These are phyloP conservation scores for Candida patagonica DNA, from an alignment of 805 yeast species.

Conservation along the genomic window DNA sequence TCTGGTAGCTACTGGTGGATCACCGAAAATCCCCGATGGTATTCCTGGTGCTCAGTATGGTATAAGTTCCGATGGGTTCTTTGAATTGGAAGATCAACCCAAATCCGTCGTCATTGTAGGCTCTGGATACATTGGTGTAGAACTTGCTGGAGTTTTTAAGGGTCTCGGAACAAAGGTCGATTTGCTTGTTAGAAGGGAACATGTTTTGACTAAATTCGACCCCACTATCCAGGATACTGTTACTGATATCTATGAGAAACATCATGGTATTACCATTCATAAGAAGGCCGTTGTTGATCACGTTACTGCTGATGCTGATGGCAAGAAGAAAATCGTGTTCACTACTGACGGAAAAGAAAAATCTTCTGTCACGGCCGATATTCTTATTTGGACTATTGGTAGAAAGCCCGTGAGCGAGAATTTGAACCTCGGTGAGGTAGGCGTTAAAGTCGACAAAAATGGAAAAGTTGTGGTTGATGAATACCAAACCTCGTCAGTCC, in stretches of 20 bases:
- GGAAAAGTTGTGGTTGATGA: constrained; percentile 75
- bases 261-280: constrained; percentile 76
- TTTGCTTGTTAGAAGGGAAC: constrained; percentile 82
- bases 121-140: constrained; percentile 96
- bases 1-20: constrained; percentile 90
- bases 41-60: constrained; percentile 81
- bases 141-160: constrained; percentile 88
- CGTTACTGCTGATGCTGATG: constrained; percentile 34
- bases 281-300: constrained; percentile 46
- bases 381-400: constrained; percentile 89
- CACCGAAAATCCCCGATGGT: constrained; percentile 56
- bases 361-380: constrained; percentile 55
- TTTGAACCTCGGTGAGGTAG: constrained; percentile 68
- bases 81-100: constrained; percentile 73
- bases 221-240: constrained; percentile 66
- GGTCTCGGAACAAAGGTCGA: constrained; percentile 82
- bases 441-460: constrained; percentile 49
- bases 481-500: constrained; percentile 70
- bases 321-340: constrained; percentile 40
- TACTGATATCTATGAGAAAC: constrained; percentile 69
- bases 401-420: constrained; percentile 61
- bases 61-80: constrained; percentile 84
- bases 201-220: constrained; percentile 84
- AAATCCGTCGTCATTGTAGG: constrained; percentile 91
- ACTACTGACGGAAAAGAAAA: constrained; percentile 30